phyloP scores from a whole-genome alignment of 345 rosid species.

The Carallia pectinifolia region DNA sequence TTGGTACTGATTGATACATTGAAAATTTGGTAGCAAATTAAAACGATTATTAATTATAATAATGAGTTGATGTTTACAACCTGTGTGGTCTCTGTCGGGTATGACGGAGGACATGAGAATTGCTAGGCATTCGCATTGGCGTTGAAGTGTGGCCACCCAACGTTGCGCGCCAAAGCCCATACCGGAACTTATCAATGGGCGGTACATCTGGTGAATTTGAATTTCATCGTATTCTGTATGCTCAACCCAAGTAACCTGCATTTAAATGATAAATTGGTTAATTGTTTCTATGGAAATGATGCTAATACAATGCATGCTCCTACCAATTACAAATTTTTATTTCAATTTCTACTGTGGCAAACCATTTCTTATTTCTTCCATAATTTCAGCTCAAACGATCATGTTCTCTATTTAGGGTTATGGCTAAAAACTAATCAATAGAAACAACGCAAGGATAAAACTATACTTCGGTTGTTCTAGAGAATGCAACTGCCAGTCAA shows the following conservation, averaged over 20 bases:
- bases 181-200: slow-evolving; percentile 60
- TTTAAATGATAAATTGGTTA: background rate
- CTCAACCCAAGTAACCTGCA: slow-evolving; percentile 96
- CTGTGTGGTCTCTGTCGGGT: slow-evolving; percentile 56
- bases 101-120: slow-evolving; percentile 77
- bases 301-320: too few species aligned
- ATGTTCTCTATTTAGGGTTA: background rate
- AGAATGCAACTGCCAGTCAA: background rate
- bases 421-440: slow-evolving; percentile 6
- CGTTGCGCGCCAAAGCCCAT: slow-evolving; percentile 93
- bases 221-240: slow-evolving; percentile 84
- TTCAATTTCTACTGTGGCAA: background rate
- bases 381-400: background rate
- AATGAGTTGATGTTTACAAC: slow-evolving; percentile 17
- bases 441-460: background rate
- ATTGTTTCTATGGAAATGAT: fast-evolving
- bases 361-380: background rate
- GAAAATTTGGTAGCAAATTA: background rate
- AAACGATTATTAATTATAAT: background rate
- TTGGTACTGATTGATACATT: too few species aligned
- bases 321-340: too few species aligned
- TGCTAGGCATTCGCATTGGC: slow-evolving; percentile 90
- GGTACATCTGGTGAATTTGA: slow-evolving; percentile 66
- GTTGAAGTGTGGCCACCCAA: slow-evolving; percentile 92
- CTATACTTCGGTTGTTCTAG: background rate